Evolutionary conservation across 148 eudicot species (phyloP).

Genomic region (Mesembryanthemum crystallinum): DNA sequence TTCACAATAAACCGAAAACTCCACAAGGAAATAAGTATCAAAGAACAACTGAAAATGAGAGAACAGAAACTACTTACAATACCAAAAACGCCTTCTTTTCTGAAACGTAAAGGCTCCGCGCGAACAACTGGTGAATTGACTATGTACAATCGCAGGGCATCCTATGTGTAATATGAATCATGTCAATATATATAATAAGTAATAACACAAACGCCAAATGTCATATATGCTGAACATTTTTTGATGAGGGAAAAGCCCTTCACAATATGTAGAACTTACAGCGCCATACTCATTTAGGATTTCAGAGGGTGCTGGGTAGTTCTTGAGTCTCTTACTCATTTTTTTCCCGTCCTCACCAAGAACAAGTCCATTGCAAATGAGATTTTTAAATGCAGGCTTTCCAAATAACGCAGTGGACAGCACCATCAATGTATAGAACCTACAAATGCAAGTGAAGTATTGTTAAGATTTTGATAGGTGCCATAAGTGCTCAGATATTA

Average conservation of each 20-base stretch:
- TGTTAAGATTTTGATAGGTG: background rate
- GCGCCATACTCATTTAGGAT: constrained; percentile 88
- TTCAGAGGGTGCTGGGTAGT: constrained; percentile 82
- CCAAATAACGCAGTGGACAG: constrained; percentile 93
- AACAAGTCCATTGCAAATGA: constrained; percentile 97
- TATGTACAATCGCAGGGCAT: constrained; percentile 84
- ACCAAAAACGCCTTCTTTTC: constrained; percentile 89
- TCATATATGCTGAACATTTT: background rate
- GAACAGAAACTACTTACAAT: constrained; percentile 45
- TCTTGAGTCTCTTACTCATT: constrained; percentile 92
- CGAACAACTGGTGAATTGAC: constrained; percentile 97
- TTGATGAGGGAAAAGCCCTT: background rate
- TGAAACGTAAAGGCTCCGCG: constrained; percentile 92
- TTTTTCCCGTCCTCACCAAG: constrained; percentile 98
- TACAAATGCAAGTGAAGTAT: constrained; percentile 23
- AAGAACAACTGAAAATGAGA: background rate
- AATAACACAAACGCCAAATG: background rate
- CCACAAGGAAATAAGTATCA: background rate
- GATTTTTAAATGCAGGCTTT: constrained; percentile 90
- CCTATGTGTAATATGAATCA: constrained; percentile 33
- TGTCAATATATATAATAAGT: background rate
- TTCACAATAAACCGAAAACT: background rate
- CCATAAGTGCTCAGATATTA: background rate
- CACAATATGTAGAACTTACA: constrained; percentile 43
- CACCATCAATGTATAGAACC: constrained; percentile 99